Conservation (phyloP, 768 basidiomycete species). For the Amyloporia xantha region DNA sequence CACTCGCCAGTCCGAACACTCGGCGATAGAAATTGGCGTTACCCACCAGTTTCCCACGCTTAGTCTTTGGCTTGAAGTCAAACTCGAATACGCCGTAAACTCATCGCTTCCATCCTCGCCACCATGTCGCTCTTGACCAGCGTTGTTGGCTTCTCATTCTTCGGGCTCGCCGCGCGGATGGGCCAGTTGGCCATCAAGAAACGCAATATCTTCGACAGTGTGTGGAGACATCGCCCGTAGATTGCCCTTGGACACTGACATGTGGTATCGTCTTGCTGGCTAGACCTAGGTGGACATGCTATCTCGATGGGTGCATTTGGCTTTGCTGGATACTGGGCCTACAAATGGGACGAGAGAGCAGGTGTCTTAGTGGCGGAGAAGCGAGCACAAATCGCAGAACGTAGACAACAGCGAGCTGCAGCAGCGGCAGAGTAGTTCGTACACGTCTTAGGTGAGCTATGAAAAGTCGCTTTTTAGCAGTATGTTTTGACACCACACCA, state of each 20-base stretch:
- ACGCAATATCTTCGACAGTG: conserved; percentile 74
- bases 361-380: conserved; percentile 56
- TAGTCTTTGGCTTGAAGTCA: too few species aligned
- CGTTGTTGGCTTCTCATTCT: conserved; percentile 70
- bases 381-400: conserved; percentile 49
- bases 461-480: too few species aligned
- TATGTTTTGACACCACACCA: too few species aligned
- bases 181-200: conserved; percentile 86
- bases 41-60: background rate
- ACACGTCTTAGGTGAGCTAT: background rate
- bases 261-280: too few species aligned
- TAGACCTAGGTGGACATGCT: conserved; percentile 70
- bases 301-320: conserved; percentile 67
- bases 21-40: background rate
- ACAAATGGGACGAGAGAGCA: conserved; percentile 59
- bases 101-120: conserved; percentile 4
- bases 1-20: too few species aligned
- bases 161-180: conserved; percentile 78
- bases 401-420: conserved; percentile 27
- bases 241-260: background rate
- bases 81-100: too few species aligned
- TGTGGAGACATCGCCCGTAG: conserved; percentile 26
- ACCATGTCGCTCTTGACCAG: conserved; percentile 61
- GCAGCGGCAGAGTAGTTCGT: background rate
- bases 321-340: conserved; percentile 68